Evolutionary conservation across 768 basidiomycete genomes (phyloP).

Genomic region (Suillus variegatus): DNA sequence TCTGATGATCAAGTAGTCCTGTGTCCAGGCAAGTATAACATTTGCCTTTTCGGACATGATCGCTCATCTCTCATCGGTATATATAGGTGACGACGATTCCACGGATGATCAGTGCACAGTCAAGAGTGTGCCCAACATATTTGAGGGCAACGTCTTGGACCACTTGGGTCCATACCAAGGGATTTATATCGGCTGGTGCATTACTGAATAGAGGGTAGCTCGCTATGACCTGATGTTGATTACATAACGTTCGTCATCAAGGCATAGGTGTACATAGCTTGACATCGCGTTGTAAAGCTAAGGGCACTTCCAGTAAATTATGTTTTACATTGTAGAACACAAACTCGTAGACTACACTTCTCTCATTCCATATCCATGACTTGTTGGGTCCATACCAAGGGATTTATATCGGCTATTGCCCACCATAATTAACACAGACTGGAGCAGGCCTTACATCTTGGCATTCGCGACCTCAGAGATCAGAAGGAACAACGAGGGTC

Average conservation of each 20-base stretch:
- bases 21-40: conserved; percentile 38
- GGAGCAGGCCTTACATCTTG: neutral
- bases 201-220: too few relatives aligned
- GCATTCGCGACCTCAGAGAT: neutral
- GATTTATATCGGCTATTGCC: conserved; percentile 51
- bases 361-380: too few relatives aligned
- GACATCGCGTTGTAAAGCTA: too few relatives aligned
- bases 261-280: too few relatives aligned
- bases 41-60: neutral
- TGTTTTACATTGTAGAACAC: too few relatives aligned
- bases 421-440: conserved; percentile 12
- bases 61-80: neutral
- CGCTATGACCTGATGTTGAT: too few relatives aligned
- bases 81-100: conserved; percentile 55
- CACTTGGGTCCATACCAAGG: conserved; percentile 62
- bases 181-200: too few relatives aligned
- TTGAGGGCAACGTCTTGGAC: conserved; percentile 48
- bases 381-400: too few relatives aligned
- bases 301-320: too few relatives aligned
- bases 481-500: neutral
- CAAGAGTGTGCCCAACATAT: conserved; percentile 52
- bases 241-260: too few relatives aligned
- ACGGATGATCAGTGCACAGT: conserved; percentile 55
- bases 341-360: too few relatives aligned
- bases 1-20: conserved; percentile 32